Evolutionary conservation across 2,329 filamentous ascomycete genomes (phyloP).

Genomic region (Botrytis pseudocinerea): DNA sequence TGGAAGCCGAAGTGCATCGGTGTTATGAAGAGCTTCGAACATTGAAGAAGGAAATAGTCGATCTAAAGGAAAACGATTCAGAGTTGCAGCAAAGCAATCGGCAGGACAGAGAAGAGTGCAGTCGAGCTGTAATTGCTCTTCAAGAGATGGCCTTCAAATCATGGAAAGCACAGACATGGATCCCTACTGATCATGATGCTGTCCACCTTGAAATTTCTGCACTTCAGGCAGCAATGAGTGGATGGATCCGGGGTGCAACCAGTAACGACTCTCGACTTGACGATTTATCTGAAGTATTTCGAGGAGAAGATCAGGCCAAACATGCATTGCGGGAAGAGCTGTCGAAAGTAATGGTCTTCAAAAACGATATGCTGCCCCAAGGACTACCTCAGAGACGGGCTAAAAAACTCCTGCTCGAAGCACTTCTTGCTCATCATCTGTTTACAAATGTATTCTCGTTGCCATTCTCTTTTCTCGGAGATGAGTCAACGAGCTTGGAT

Average conservation of each 20-base stretch:
- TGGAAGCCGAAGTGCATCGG: too few relatives aligned
- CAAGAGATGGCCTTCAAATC: background rate
- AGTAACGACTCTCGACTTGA: background rate
- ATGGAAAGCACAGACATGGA: background rate
- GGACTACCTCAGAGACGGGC: background rate
- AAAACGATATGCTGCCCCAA: background rate
- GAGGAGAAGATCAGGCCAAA: background rate
- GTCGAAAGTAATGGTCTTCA: background rate
- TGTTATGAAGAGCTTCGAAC: background rate
- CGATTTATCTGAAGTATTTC: background rate
- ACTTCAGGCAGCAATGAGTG: background rate
- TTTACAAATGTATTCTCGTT: background rate
- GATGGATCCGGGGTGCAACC: background rate
- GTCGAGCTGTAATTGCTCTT: background rate
- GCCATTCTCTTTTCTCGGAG: background rate
- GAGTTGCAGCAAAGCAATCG: background rate
- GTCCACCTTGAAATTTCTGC: background rate
- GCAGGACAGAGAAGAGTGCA: background rate
- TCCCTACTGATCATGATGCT: background rate
- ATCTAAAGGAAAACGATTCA: fast-evolving
- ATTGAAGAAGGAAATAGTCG: background rate
- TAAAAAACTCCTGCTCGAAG: background rate
- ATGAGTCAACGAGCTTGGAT: background rate
- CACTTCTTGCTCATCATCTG: background rate
- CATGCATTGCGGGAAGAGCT: background rate